Percentiles rank a stretch among this genome's conserved stretches.
Conservation (phyloP, 495 filamentous ascomycete genomes). For the Penicillium cataractarum region DNA sequence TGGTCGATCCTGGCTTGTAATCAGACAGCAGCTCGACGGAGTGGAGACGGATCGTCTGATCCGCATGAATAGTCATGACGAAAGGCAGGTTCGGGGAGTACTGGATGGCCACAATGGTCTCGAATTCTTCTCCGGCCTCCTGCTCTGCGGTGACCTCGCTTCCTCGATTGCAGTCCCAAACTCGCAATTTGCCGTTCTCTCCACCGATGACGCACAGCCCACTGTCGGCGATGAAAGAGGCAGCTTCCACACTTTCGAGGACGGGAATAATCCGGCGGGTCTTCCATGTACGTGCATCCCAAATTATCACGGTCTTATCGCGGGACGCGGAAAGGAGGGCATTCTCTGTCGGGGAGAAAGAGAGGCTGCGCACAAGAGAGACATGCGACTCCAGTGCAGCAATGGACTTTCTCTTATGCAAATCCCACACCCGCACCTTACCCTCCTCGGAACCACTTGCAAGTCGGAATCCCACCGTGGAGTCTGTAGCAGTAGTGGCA, state of each 20-base stretch:
- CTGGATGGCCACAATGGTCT: conserved; percentile 74
- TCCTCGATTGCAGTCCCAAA: conserved; percentile 79
- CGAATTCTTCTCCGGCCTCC: conserved; percentile 65
- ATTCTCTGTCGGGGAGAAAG: conserved; percentile 74
- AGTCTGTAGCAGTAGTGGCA: conserved; percentile 36
- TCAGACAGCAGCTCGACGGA: conserved; percentile 50
- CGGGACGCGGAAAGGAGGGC: conserved; percentile 83
- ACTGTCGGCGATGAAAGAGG: conserved; percentile 74
- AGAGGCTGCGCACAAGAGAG: conserved; percentile 83
- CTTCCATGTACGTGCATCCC: conserved; percentile 86
- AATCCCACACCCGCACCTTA: conserved; percentile 87
- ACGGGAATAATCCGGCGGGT: conserved; percentile 79
- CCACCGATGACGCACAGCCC: conserved; percentile 79
- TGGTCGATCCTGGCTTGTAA: conserved; percentile 36
- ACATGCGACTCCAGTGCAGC: conserved; percentile 88
- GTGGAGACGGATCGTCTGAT: conserved; percentile 82
- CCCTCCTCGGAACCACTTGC: conserved; percentile 93
- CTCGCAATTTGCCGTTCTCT: conserved; percentile 75
- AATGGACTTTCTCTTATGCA: conserved; percentile 77
- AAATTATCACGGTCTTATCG: conserved; percentile 92
- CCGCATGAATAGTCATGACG: conserved; percentile 81
- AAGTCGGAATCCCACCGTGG: conserved; percentile 67
- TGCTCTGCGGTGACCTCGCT: conserved; percentile 78
- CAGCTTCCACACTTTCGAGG: conserved; percentile 82
- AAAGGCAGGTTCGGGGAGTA: conserved; percentile 63